Evolutionary conservation across 2,329 filamentous ascomycete species (phyloP).

Genomic region (Knoxdaviesia capensis): DNA sequence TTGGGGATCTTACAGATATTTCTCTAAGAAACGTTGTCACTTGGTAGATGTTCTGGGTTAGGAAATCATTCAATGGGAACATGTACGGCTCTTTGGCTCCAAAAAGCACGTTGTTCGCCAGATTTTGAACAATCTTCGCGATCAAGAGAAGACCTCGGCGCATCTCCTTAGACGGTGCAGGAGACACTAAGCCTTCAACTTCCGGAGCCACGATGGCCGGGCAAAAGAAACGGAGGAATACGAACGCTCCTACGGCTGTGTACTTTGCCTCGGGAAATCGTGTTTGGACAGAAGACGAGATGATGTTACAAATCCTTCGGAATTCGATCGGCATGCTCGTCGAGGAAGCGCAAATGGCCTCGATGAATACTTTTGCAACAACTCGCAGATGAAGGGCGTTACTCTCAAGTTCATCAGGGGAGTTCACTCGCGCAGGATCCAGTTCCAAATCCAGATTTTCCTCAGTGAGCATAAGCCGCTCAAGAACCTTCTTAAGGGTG

Average conservation of each 20-base stretch:
- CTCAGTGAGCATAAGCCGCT: constrained; percentile 44
- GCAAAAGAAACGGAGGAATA: constrained; percentile 54
- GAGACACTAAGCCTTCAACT: constrained; percentile 41
- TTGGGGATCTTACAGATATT: constrained; percentile 34
- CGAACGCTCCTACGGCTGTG: constrained; percentile 50
- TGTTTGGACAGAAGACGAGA: constrained; percentile 40
- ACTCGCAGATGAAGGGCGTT: constrained; percentile 46
- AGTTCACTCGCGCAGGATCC: constrained; percentile 39
- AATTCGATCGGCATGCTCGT: constrained; percentile 41
- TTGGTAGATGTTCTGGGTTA: constrained; percentile 46
- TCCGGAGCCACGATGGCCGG: constrained; percentile 53
- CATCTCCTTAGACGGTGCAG: constrained; percentile 46
- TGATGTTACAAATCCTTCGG: constrained; percentile 48
- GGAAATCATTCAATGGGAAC: constrained; percentile 49
- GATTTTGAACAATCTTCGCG: constrained; percentile 50
- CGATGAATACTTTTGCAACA: constrained; percentile 51
- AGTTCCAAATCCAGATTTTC: constrained; percentile 49
- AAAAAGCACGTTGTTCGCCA: constrained; percentile 53
- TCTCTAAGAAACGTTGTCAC: constrained; percentile 47
- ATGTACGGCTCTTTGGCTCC: constrained; percentile 55
- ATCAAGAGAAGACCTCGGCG: constrained; percentile 46
- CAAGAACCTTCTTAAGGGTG: constrained; percentile 46
- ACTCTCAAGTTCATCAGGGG: constrained; percentile 41
- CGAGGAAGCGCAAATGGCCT: constrained; percentile 46
- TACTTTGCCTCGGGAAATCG: constrained; percentile 52